Base-by-base conservation (phyloP, 495 filamentous ascomycete species). In the Lepidopterella palustris region DNA sequence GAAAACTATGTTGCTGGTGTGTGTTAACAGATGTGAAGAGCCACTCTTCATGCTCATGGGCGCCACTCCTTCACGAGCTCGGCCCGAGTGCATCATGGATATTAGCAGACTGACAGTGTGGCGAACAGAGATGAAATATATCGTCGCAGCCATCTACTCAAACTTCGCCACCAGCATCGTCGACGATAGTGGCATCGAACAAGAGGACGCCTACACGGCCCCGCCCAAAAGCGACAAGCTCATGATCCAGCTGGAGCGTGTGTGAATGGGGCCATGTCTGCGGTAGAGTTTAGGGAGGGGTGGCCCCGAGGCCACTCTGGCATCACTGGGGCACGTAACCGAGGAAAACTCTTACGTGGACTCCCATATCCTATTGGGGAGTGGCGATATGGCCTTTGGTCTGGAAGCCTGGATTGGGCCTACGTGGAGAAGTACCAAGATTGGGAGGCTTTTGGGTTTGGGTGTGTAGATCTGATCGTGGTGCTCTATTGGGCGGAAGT, bases 151-250 rank as follows among this genome's bases (percentile, higher is more conserved):
- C 8, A 68, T 75, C 1, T 75, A 71, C 61, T 56, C 68, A 0
- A 63, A 59, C 27, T 74, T 70, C 55, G 61, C 53, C 15, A 74
- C 72, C 8, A 55, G 18, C n/a, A 69, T 74, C 48, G 58, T 65
- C 11, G 63, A 70, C 29, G 73, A 68, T 31, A 57, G 35, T 23
- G 71, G 64, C 25, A 74, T 74, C 59, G 66, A 66, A 55, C 71
- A 73, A 53, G 51, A 48, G 13, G 72, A 73, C 55, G 61, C 65
- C 13, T 75, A 75, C 59, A 72, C 71, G n/a, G 72, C 72, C 2
- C 70, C 70, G 45, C 72, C 72, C 13, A 65, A 60, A 23, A 67
- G 67, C 42, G 61, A 69, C 13, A 61, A 60, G 52, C 62, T 71
- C 11, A 45, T 71, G 15, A 61, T 71, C n/a, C 53, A 31, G 48